Percentiles rank a stretch among this genome's conserved stretches.
These are phyloP conservation scores for Capsella bursapastoris DNA, from an alignment of 345 rosid species.

Conservation along the genomic window DNA sequence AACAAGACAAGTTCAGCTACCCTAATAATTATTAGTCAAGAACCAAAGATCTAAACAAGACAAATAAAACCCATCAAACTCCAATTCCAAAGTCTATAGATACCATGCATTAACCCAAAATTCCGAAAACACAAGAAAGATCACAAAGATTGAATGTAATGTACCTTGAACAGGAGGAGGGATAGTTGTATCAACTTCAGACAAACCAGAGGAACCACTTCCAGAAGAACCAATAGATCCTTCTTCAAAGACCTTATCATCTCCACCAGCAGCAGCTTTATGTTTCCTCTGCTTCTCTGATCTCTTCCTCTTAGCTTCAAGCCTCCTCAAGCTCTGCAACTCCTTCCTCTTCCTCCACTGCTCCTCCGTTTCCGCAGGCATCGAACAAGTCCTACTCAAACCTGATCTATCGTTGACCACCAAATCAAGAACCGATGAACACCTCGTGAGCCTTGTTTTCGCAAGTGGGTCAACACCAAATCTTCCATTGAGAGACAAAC, in stretches of 20 bases:
- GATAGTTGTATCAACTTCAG: constrained; percentile 57
- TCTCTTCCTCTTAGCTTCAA: constrained; percentile 82
- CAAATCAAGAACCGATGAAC: constrained; percentile 69
- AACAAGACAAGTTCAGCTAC: not conserved
- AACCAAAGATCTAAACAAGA: constrained; percentile 15
- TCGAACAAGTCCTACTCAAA: constrained; percentile 63
- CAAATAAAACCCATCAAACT: constrained; percentile 2
- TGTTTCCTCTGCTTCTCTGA: constrained; percentile 68
- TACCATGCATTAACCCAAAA: not conserved
- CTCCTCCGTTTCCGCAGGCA: constrained; percentile 68
- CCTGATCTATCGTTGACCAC: constrained; percentile 47
- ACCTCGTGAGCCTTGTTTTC: constrained; percentile 50
- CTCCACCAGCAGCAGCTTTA: constrained; percentile 27
- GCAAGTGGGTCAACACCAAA: constrained; percentile 80
- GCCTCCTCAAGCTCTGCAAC: constrained; percentile 64
- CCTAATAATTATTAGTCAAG: not conserved
- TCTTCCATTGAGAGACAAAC: constrained; percentile 77
- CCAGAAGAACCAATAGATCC: constrained; percentile 65
- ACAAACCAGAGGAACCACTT: constrained; percentile 63
- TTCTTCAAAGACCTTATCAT: constrained; percentile 45
- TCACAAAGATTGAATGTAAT: not conserved
- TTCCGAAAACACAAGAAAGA: not conserved
- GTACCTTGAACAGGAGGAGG: constrained; percentile 57
- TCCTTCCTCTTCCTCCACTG: constrained; percentile 81
- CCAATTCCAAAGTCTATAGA: not conserved